A percentile compares a stretch with the other conserved stretches of the same genome.
These are phyloP conservation scores for Scalesia atractyloides DNA, from an alignment of 129 eudicot genomes.

Conservation along the genomic window DNA sequence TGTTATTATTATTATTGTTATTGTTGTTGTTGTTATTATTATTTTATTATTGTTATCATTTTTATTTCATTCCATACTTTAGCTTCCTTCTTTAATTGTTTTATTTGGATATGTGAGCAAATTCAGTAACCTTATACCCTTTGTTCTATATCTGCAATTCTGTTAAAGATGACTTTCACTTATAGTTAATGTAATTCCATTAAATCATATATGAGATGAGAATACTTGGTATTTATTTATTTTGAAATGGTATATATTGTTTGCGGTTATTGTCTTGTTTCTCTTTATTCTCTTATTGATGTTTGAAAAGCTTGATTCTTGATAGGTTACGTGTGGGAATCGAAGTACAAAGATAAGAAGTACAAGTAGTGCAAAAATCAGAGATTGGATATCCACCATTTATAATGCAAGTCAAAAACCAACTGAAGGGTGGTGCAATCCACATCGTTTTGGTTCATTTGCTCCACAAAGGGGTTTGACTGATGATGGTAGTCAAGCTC, in stretches of 20 bases:
- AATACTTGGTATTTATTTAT: not conserved
- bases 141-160: not conserved
- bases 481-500: constrained; percentile 85
- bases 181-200: not conserved
- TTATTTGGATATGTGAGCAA: no score
- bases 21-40: not conserved
- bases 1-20: not conserved
- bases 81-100: no score
- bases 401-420: constrained; percentile 62
- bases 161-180: no score
- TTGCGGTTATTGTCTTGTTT: not conserved
- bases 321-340: constrained; percentile 74
- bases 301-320: constrained; percentile 15
- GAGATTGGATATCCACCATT: constrained; percentile 81
- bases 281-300: constrained; percentile 17
- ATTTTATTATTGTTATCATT: no score
- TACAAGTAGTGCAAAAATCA: constrained; percentile 61
- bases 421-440: constrained; percentile 80
- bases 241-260: not conserved
- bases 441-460: constrained; percentile 86
- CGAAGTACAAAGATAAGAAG: constrained; percentile 70
- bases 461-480: constrained; percentile 81
- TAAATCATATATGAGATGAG: not conserved
- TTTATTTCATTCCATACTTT: no score
- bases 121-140: no score